Conservation (phyloP, 2,329 filamentous ascomycete species). For the Sporothrix pallida region DNA sequence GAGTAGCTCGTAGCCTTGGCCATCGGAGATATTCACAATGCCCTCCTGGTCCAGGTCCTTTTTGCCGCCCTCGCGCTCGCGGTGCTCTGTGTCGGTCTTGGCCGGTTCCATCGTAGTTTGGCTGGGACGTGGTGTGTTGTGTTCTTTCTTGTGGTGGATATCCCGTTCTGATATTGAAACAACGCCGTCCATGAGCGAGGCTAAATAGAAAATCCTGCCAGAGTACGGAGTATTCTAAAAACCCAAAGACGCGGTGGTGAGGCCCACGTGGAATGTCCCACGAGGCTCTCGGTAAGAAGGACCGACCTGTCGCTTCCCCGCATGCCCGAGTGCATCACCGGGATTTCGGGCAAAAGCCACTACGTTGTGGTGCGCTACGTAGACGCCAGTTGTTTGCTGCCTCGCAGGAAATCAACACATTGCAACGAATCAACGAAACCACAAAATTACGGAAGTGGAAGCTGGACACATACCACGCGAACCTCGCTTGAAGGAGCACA, state of each 20-base stretch:
- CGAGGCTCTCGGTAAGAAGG: background rate
- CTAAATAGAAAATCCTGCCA: slow-evolving; percentile 14
- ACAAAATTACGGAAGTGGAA: background rate
- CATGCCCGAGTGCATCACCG: background rate
- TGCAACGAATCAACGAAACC: background rate
- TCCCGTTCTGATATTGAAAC: background rate
- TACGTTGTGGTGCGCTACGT: too few species aligned
- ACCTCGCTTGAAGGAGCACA: background rate
- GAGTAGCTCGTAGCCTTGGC: slow-evolving; percentile 29
- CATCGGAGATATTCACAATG: background rate
- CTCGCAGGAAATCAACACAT: too few species aligned
- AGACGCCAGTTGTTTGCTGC: too few species aligned
- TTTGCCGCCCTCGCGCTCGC: background rate
- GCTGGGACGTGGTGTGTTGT: background rate
- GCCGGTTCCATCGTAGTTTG: slow-evolving; percentile 1
- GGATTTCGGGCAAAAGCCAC: background rate
- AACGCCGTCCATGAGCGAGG: slow-evolving; percentile 13
- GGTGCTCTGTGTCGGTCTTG: slow-evolving; percentile 8
- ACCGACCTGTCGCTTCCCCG: background rate
- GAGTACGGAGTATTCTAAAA: background rate
- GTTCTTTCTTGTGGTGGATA: background rate
- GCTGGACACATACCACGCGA: background rate
- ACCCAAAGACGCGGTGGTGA: slow-evolving; percentile 11
- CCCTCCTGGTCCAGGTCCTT: background rate
- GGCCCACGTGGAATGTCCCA: background rate